Evolutionary conservation across 208 protist genomes (phyloP).

Genomic region (Acanthamoeba lenticulata): DNA sequence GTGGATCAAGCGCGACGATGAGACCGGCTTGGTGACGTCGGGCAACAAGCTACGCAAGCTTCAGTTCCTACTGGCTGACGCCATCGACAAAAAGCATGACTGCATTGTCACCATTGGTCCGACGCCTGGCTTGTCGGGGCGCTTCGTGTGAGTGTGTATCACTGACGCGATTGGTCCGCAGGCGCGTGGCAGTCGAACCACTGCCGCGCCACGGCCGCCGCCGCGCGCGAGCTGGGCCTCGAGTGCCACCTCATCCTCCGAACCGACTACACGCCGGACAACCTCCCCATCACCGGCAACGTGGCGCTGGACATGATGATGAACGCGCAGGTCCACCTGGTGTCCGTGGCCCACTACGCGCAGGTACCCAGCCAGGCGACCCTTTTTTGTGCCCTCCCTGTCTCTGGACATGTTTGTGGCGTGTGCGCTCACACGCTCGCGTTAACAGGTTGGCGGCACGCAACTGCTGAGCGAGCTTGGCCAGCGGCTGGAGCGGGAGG

Average conservation of each 20-base stretch:
- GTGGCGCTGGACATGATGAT: slow-evolving; percentile 71
- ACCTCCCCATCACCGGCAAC: slow-evolving; percentile 63
- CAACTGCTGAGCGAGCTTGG: slow-evolving; percentile 5
- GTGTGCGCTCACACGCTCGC: neutral
- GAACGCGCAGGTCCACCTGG: slow-evolving; percentile 68
- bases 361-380: neutral
- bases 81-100: slow-evolving; percentile 12
- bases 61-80: slow-evolving; percentile 76
- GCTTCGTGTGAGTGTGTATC: neutral
- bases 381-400: neutral
- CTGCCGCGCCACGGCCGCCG: slow-evolving; percentile 71
- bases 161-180: neutral
- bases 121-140: no score
- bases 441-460: neutral
- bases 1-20: slow-evolving; percentile 76
- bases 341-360: slow-evolving; percentile 15
- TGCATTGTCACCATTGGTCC: slow-evolving; percentile 64
- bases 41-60: slow-evolving; percentile 83
- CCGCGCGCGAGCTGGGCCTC: slow-evolving; percentile 68
- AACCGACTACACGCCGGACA: slow-evolving; percentile 19
- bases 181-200: slow-evolving; percentile 77
- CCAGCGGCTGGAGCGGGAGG: slow-evolving; percentile 2
- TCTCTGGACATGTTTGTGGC: neutral
- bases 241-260: slow-evolving; percentile 71
- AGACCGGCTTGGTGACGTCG: slow-evolving; percentile 51